These are phyloP conservation scores for Pisolithus tinctorius DNA, from an alignment of 768 basidiomycete genomes.

Conservation along the genomic window DNA sequence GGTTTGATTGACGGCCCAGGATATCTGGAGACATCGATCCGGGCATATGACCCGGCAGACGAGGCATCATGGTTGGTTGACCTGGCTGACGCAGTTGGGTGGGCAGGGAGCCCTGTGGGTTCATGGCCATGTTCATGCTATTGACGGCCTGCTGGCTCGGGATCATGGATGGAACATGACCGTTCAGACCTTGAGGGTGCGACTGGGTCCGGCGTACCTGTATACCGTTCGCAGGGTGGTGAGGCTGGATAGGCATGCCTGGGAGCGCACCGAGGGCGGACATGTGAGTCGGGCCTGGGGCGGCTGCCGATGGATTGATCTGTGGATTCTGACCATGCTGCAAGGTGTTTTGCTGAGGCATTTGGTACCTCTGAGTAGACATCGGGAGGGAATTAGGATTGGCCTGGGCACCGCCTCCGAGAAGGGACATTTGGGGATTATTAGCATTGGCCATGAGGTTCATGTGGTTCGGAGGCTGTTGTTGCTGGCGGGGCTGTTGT, in stretches of 20 bases:
- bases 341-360: conserved; percentile 30
- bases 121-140: conserved; percentile 39
- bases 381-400: conserved; percentile 18
- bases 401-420: conserved; percentile 25
- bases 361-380: conserved; percentile 21
- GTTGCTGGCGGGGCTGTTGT: conserved; percentile 29
- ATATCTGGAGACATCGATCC: conserved; percentile 39
- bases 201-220: conserved; percentile 49
- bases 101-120: conserved; percentile 37
- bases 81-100: conserved; percentile 29
- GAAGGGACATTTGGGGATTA: conserved; percentile 34
- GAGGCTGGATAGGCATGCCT: conserved; percentile 36
- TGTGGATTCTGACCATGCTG: conserved; percentile 34
- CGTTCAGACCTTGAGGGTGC: conserved; percentile 44
- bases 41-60: conserved; percentile 26
- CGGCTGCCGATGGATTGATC: conserved; percentile 24
- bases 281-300: conserved; percentile 24
- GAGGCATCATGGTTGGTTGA: conserved; percentile 29
- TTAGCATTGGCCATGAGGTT: conserved; percentile 29
- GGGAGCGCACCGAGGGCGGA: conserved; percentile 31
- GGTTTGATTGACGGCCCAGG: conserved; percentile 35
- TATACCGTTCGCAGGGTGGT: conserved; percentile 29
- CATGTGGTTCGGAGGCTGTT: conserved; percentile 29
- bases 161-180: conserved; percentile 31
- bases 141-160: conserved; percentile 29